These are phyloP conservation scores for Candida endomychidarum DNA, from an alignment of 805 yeast species.

Conservation along the genomic window DNA sequence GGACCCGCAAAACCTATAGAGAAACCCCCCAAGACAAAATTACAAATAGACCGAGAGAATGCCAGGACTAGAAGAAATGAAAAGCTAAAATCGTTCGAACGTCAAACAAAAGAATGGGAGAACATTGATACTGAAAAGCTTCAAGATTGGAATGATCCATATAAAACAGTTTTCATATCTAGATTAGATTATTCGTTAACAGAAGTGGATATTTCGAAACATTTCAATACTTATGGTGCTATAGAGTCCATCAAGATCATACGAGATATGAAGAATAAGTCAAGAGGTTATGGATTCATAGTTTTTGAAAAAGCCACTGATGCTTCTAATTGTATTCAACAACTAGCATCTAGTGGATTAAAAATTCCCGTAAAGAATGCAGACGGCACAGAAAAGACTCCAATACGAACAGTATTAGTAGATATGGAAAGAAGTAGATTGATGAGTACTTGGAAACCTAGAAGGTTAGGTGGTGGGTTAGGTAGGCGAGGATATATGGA, in stretches of 20 bases:
- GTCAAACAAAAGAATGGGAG: slow-evolving; percentile 34
- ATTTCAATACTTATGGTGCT: slow-evolving; percentile 65
- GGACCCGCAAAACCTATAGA: neutral
- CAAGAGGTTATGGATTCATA: slow-evolving; percentile 84
- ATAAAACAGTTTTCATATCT: slow-evolving; percentile 73
- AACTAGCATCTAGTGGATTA: slow-evolving; percentile 48
- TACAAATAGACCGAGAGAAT: slow-evolving; percentile 7
- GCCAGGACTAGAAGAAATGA: slow-evolving; percentile 11
- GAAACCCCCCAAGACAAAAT: slow-evolving; percentile 4
- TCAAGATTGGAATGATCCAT: slow-evolving; percentile 56
- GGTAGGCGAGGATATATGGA: slow-evolving; percentile 76
- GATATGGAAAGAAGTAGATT: slow-evolving; percentile 73
- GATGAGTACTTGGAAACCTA: slow-evolving; percentile 66
- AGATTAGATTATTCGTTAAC: slow-evolving; percentile 63
- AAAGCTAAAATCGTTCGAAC: slow-evolving; percentile 17
- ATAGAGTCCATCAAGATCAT: slow-evolving; percentile 53
- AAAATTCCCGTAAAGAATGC: slow-evolving; percentile 19
- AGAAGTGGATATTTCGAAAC: slow-evolving; percentile 67
- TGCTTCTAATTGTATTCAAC: slow-evolving; percentile 61
- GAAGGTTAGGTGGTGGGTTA: slow-evolving; percentile 86
- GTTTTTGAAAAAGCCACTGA: slow-evolving; percentile 61
- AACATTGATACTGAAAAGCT: slow-evolving; percentile 31
- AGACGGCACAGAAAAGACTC: slow-evolving; percentile 38
- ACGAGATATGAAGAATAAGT: slow-evolving; percentile 43
- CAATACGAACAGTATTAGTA: slow-evolving; percentile 52